Conservation (phyloP, 2,329 filamentous ascomycete genomes). For the Stenocarpella maydis region DNA sequence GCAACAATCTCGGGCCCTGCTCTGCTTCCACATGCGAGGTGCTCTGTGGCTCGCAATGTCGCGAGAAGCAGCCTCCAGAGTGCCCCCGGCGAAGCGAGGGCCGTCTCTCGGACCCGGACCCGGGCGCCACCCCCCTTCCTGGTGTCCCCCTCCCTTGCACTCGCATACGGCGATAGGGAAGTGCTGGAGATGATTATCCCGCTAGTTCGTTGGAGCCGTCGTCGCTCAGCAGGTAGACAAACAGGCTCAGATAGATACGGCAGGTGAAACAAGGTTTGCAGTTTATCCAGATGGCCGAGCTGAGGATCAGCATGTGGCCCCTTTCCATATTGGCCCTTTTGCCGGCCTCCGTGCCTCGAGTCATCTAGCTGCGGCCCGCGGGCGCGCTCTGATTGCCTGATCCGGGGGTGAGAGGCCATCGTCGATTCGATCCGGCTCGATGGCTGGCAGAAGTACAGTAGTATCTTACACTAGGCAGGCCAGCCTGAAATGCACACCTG, state of each 20-base stretch:
- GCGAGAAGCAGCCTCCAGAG: slow-evolving; percentile 9
- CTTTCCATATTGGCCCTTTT: background rate
- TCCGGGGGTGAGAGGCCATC: slow-evolving; percentile 17
- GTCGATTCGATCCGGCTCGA: slow-evolving; percentile 21
- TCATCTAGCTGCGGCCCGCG: slow-evolving; percentile 14
- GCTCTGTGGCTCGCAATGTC: slow-evolving; percentile 14
- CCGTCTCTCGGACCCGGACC: slow-evolving; percentile 11
- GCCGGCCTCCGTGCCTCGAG: slow-evolving; percentile 8
- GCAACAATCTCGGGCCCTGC: background rate
- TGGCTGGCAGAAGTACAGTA: background rate
- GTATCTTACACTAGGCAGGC: too few relatives aligned
- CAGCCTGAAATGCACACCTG: background rate
- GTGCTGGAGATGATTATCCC: slow-evolving; percentile 17
- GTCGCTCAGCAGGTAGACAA: too few relatives aligned
- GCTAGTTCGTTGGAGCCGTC: slow-evolving; percentile 6
- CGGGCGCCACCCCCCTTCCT: background rate
- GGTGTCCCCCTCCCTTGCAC: background rate
- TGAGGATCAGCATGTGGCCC: background rate
- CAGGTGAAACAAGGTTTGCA: slow-evolving; percentile 8
- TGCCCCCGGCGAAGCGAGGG: slow-evolving; percentile 19
- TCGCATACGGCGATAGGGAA: slow-evolving; percentile 1
- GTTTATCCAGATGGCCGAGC: slow-evolving; percentile 7
- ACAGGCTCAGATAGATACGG: background rate
- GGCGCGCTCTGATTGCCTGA: slow-evolving; percentile 14
- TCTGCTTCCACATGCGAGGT: background rate